Percentiles rank a stretch among this genome's conserved stretches.
These are phyloP conservation scores for Ophiobolus disseminans DNA, from an alignment of 2,329 filamentous ascomycete species.

Conservation along the genomic window DNA sequence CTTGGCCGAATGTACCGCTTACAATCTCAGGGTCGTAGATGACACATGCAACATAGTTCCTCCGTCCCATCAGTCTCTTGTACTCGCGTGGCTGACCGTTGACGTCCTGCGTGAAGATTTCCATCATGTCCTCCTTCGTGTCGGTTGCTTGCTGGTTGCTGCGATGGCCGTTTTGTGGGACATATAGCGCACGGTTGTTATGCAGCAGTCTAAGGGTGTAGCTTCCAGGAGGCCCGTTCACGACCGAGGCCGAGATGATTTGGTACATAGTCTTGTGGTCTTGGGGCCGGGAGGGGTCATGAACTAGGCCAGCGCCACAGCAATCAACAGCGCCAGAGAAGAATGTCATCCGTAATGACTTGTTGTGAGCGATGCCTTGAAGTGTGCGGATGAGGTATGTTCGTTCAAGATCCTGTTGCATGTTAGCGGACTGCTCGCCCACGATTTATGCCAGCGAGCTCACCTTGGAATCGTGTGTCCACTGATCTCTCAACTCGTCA, in stretches of 20 bases:
- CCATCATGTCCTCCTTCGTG: constrained; percentile 99
- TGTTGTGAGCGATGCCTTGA: constrained; percentile 93
- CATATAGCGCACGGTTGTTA: constrained; percentile 89
- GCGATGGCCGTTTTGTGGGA: constrained; percentile 84
- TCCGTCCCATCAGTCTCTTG: constrained; percentile 88
- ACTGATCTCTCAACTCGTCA: constrained; percentile 93
- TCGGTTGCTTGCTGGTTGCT: constrained; percentile 76
- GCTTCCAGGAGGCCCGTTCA: constrained; percentile 82
- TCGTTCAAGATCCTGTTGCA: constrained; percentile 78
- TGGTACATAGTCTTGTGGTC: constrained; percentile 99
- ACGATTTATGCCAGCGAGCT: constrained; percentile 3
- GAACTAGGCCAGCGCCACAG: constrained; percentile 89
- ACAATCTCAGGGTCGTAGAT: constrained; percentile 88
- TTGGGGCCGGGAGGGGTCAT: constrained; percentile 87
- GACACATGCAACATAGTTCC: constrained; percentile 94
- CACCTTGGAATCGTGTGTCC: constrained; percentile 95
- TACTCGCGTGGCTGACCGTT: constrained; percentile 82
- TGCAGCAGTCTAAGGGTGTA: constrained; percentile 96
- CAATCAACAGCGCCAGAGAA: constrained; percentile 90
- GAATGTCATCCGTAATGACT: constrained; percentile 96
- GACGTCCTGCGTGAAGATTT: constrained; percentile 95
- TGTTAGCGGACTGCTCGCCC: constrained; percentile 18
- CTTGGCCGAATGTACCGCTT: constrained; percentile 53
- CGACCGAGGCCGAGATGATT: constrained; percentile 89
- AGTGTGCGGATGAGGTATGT: constrained; percentile 96